Base-by-base conservation (phyloP, 176 grass and related monocot species). In the Alloteropsis semialata region DNA sequence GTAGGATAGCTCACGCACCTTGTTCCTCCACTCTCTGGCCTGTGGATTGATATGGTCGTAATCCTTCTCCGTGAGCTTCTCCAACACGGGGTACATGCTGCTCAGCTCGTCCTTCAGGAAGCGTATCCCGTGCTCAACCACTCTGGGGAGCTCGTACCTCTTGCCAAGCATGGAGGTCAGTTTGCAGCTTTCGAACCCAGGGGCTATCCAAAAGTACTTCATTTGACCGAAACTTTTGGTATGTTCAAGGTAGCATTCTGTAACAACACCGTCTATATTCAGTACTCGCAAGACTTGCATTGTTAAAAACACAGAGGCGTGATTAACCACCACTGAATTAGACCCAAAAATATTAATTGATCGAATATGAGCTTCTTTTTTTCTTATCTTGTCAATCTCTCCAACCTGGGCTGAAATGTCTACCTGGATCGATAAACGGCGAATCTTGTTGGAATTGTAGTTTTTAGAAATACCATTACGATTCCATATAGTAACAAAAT, bases 401-500 rank as follows among this genome's bases (percentile, higher is more conserved):
- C 5, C 22, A 10, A 0, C 29, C 6, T 0, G 63, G 18, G 0
- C 10, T 16, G 17, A 57, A 77, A 9, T 33, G 1, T 39, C 22
- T 17, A 8, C 1, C 0, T 76, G 76, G 19, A 85, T 2, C 2
- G 74, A 85, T 54, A 85, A 6, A 12, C 74, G 62, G 0, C 62
- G 62, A 36, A 70, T 27, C 41, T 70, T 81, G 17, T 69, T 50
- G 5, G 62, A 69, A 6, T 15, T 27, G 13, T 1, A 49, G 2
- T 67, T 67, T n/a, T 37, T 10, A 63, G 10, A 37, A 39, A 29
- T 18, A 13, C 2, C 38, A 27, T 70, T 28, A 24, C 30, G 18
- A 45, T 65, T 62, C 76, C 41, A 45, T 65, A 80, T 30, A 56
- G 56, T 80, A 38, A 80, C 63, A 65, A 80, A 80, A 30, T 80